Evolutionary conservation across 1,284 basidiomycete species (phyloP).

Genomic region (Rhodotorula sp.): DNA sequence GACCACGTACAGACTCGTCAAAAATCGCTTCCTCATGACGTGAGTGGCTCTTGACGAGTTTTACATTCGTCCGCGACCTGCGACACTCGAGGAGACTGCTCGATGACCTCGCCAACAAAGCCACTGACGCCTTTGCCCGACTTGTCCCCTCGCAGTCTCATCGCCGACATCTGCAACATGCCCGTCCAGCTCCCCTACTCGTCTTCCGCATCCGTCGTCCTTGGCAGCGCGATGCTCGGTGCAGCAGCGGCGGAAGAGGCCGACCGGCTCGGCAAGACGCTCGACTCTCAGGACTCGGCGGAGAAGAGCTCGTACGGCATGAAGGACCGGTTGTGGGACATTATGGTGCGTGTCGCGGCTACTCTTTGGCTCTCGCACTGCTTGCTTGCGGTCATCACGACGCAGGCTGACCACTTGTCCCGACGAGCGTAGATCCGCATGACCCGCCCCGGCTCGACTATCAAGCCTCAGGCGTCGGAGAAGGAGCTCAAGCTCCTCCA

Average conservation of each 20-base stretch:
- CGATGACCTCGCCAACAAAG: constrained; percentile 1
- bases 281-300: constrained; percentile 53
- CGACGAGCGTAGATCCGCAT: constrained; percentile 66
- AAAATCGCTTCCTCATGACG: constrained; percentile 77
- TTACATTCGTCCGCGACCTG: not conserved
- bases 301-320: constrained; percentile 58
- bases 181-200: constrained; percentile 79
- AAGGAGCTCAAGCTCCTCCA: constrained; percentile 73
- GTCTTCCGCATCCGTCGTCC: constrained; percentile 76
- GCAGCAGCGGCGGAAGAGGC: constrained; percentile 71
- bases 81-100: constrained; percentile 19
- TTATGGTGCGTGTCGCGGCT: constrained; percentile 71
- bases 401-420: not conserved
- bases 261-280: constrained; percentile 37
- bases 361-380: not conserved
- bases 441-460: constrained; percentile 77
- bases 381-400: not conserved
- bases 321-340: constrained; percentile 76
- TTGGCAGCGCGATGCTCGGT: constrained; percentile 90
- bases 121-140: too few relatives aligned
- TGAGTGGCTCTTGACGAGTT: not conserved
- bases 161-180: constrained; percentile 80
- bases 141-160: constrained; percentile 52
- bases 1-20: constrained; percentile 61
- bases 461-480: constrained; percentile 62